phyloP scores from a whole-genome alignment of 2,329 filamentous ascomycete genomes.

The Huntiella omanensis region DNA sequence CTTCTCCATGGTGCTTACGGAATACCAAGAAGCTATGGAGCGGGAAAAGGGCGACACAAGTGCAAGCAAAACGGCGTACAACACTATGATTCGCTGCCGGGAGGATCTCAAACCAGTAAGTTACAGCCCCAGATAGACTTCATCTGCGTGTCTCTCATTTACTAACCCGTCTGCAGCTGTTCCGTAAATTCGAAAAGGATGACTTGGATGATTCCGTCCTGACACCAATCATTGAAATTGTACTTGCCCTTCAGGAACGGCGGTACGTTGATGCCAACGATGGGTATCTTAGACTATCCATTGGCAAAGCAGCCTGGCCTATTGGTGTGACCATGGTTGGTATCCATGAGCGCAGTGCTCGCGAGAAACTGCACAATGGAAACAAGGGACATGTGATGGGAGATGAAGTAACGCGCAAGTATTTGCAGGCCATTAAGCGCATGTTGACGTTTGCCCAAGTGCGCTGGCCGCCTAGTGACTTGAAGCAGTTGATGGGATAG shows the following conservation, averaged over 20 bases:
- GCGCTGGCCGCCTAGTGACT: conserved; percentile 83
- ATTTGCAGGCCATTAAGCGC: conserved; percentile 91
- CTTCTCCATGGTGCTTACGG: conserved; percentile 85
- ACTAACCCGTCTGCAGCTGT: conserved; percentile 32
- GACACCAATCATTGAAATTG: conserved; percentile 75
- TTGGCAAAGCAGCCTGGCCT: conserved; percentile 93
- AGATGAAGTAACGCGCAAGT: conserved; percentile 89
- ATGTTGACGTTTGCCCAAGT: conserved; percentile 94
- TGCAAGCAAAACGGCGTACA: conserved; percentile 63
- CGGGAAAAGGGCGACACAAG: conserved; percentile 44
- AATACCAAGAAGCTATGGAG: conserved; percentile 68
- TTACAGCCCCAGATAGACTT: conserved; percentile 4
- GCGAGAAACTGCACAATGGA: conserved; percentile 84
- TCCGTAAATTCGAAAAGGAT: conserved; percentile 69
- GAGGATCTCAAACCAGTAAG: conserved; percentile 65
- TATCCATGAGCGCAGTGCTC: conserved; percentile 89
- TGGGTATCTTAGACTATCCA: conserved; percentile 78
- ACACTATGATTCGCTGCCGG: conserved; percentile 69
- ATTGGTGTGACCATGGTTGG: conserved; percentile 99
- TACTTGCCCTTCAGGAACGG: conserved; percentile 71
- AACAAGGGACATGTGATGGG: conserved; percentile 90
- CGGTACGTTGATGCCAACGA: conserved; percentile 95
- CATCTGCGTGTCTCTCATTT: not conserved
- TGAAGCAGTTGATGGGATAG: conserved; percentile 84
- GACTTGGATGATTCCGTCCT: conserved; percentile 65